phyloP scores from a whole-genome alignment of 2,329 filamentous ascomycete genomes.

The Leptographium wingfieldii region DNA sequence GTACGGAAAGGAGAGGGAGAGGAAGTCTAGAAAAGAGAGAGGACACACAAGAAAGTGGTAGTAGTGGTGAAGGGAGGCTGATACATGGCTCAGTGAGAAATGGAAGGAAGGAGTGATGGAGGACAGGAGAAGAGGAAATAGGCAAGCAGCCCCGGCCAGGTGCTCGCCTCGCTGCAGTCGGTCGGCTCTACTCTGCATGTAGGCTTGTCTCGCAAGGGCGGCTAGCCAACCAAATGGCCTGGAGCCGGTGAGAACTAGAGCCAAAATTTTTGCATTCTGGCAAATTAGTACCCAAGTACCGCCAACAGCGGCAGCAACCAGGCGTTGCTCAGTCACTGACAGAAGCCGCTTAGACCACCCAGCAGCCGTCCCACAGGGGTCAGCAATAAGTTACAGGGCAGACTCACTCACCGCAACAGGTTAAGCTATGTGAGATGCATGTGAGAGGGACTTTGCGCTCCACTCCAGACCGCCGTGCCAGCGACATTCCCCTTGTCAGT shows the following conservation, averaged over 20 bases:
- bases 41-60: neutral
- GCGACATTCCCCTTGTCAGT: neutral
- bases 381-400: neutral
- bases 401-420: too few relatives aligned
- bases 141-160: conserved; percentile 2
- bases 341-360: neutral
- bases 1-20: neutral
- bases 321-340: neutral
- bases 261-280: neutral
- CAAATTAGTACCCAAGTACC: neutral
- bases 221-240: conserved; percentile 10
- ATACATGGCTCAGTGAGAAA: neutral
- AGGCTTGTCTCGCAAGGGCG: conserved; percentile 5
- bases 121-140: neutral
- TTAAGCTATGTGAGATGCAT: too few relatives aligned
- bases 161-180: neutral
- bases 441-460: too few relatives aligned
- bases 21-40: neutral
- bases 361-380: neutral
- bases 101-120: neutral
- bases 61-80: neutral
- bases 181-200: neutral
- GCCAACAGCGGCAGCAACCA: neutral
- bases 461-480: too few relatives aligned
- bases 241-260: neutral